These are phyloP conservation scores for Aechmea fasciata DNA, from an alignment of 176 grass and related monocot species.

Conservation along the genomic window DNA sequence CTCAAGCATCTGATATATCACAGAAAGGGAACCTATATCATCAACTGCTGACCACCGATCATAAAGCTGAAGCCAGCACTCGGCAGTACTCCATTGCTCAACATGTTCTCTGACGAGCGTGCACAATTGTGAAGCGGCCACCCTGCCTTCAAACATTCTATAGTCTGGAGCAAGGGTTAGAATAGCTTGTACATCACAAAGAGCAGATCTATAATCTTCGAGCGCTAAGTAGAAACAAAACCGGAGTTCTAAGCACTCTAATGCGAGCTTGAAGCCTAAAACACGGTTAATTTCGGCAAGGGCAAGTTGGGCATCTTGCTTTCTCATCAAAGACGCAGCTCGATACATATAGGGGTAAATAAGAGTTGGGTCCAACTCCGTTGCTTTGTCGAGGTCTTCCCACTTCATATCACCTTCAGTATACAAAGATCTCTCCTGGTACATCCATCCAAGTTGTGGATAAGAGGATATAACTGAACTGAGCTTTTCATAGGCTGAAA, in stretches of 20 bases:
- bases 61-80: conserved; percentile 93
- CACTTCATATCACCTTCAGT: conserved; percentile 50
- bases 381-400: conserved; percentile 72
- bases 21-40: conserved; percentile 86
- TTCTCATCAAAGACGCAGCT: conserved; percentile 74
- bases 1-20: conserved; percentile 85
- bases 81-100: conserved; percentile 76
- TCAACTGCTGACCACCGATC: conserved; percentile 83
- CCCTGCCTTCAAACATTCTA: conserved; percentile 77
- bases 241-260: conserved; percentile 77
- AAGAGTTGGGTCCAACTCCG: conserved; percentile 75
- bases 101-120: conserved; percentile 69
- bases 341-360: conserved; percentile 89
- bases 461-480: conserved; percentile 60
- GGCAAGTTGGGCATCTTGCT: conserved; percentile 63
- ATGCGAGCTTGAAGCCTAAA: conserved; percentile 72
- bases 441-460: conserved; percentile 81
- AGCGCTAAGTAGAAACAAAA: conserved; percentile 70
- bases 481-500: conserved; percentile 62
- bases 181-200: conserved; percentile 84
- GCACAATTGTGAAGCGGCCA: conserved; percentile 65
- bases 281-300: conserved; percentile 73
- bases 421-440: conserved; percentile 74
- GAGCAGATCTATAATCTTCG: conserved; percentile 70
- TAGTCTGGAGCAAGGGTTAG: conserved; percentile 71